Base-by-base conservation (phyloP, 805 yeast genomes). In the Saccharomycopsis fibuligera region DNA sequence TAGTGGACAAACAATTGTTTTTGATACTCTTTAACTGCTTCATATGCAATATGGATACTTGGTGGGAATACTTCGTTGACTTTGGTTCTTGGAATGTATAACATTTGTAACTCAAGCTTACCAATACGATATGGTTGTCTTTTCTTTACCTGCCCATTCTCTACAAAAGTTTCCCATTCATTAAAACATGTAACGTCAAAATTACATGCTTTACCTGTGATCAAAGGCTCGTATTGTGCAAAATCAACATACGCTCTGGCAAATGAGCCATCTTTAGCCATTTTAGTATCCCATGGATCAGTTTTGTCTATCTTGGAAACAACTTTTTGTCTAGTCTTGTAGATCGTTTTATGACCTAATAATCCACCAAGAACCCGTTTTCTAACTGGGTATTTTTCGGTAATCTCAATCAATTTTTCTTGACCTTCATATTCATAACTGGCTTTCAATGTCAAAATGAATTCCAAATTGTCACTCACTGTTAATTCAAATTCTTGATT, bases 181-280 rank as follows among this genome's bases (percentile, higher is more conserved):
- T 88, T 89, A 62, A 77, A 79, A 56, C 89, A 75, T 8, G 83
- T 77, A 39, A 87, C 59, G 39, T 72, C 69, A 60, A 78, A 78
- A 41, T 68, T 70, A 49, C 68, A 67, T 0, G 79, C 68, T 42
- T 66, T 62, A 16, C 86, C 83, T 16, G 73, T 75, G 41, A 85
- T 69, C 27, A 72, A 73, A 19, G 71, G 64, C 57, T 81, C 81
- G 57, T 75, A 75, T 49, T 76, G 77, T 22, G 74, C 72, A 57
- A 84, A 82, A 41, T 75, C 75, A 47, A 90, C 69, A 56, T 83
- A 80, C 47, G 85, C 76, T 58, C 91, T 74, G 6, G 88, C 96
- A 71, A 86, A 89, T 33, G 96, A 86, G 1, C 98, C 98, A 62
- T 88, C 95, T 30, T 73, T 71, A 1, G 97, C 96, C 54, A 88